Evolutionary conservation across 352 stramenopile genomes (phyloP).

Genomic region (Globisporangium viniferum): DNA sequence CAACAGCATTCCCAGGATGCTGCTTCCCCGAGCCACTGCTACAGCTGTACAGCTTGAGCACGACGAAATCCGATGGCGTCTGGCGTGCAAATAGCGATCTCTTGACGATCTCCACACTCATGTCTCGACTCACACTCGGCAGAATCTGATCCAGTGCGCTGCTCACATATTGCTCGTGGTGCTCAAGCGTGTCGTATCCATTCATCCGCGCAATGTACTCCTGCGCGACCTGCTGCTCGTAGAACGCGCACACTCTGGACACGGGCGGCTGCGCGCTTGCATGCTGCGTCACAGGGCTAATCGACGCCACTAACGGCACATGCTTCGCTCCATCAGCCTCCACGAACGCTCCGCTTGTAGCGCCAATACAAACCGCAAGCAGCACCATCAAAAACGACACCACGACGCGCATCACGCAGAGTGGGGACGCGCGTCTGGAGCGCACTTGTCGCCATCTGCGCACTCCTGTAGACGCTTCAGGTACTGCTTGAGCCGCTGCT

Average conservation of each 20-base stretch:
- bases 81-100: constrained; percentile 28
- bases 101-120: constrained; percentile 14
- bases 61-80: constrained; percentile 62
- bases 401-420: neutral
- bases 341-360: neutral
- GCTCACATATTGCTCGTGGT: constrained; percentile 36
- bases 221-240: constrained; percentile 25
- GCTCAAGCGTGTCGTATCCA: constrained; percentile 24
- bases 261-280: neutral
- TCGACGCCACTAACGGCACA: neutral
- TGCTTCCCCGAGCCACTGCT: neutral
- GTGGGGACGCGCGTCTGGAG: neutral
- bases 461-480: neutral
- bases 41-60: constrained; percentile 50
- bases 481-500: neutral
- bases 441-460: neutral
- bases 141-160: constrained; percentile 13
- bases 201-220: constrained; percentile 42
- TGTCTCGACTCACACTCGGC: neutral
- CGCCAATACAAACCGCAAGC: neutral
- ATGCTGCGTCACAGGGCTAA: neutral
- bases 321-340: neutral
- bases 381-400: neutral
- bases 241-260: constrained; percentile 32
- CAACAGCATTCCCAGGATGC: neutral